Evolutionary conservation across 1,284 basidiomycete genomes (phyloP).

Genomic region (Ustilago sp.): DNA sequence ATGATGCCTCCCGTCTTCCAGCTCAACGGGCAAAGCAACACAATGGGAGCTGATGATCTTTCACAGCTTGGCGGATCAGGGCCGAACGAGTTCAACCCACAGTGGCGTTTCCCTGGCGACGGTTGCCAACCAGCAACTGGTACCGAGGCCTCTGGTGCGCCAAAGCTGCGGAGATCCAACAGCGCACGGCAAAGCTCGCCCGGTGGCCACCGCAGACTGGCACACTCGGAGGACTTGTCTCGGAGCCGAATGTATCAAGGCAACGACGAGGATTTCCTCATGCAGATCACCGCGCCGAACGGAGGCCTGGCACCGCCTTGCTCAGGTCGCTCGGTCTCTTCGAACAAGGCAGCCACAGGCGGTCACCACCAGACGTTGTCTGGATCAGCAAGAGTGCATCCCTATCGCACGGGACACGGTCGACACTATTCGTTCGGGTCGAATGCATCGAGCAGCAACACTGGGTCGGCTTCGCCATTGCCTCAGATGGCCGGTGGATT

Average conservation of each 20-base stretch:
- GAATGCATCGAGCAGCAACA: conserved; percentile 47
- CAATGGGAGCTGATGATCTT: conserved; percentile 18
- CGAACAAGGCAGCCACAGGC: conserved; percentile 20
- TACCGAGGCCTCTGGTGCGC: not conserved
- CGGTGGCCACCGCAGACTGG: conserved; percentile 47
- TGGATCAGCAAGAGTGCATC: conserved; percentile 38
- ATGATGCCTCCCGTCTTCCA: conserved; percentile 38
- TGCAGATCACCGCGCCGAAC: conserved; percentile 59
- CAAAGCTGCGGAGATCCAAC: conserved; percentile 34
- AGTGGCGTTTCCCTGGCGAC: conserved; percentile 43
- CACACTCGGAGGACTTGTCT: conserved; percentile 59
- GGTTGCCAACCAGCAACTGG: conserved; percentile 6
- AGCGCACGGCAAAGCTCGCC: conserved; percentile 33
- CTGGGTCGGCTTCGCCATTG: conserved; percentile 36
- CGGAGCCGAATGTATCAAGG: conserved; percentile 48
- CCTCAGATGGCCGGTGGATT: conserved; percentile 33
- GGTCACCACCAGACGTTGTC: conserved; percentile 29
- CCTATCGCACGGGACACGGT: conserved; percentile 50
- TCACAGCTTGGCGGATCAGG: conserved; percentile 21
- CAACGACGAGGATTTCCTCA: conserved; percentile 48
- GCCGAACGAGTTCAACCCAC: conserved; percentile 36
- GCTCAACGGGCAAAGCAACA: conserved; percentile 38
- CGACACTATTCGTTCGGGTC: conserved; percentile 56
- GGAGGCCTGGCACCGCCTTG: conserved; percentile 60
- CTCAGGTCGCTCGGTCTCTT: conserved; percentile 36